Base-by-base conservation (phyloP, 2,329 filamentous ascomycete genomes). In the Ophiostoma sp. region DNA sequence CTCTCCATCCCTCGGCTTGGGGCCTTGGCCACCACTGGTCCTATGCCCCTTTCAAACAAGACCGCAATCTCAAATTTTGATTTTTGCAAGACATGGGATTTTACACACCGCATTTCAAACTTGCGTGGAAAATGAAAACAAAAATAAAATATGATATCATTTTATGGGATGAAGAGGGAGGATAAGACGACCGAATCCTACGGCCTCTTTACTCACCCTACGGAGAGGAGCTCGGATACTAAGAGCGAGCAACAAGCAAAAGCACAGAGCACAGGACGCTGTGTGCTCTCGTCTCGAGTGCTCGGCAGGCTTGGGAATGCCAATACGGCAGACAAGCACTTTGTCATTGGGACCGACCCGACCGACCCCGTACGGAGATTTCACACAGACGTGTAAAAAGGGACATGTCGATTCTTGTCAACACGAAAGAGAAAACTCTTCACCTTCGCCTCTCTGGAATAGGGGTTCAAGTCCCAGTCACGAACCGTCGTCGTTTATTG, bases 251-350 rank as follows among this genome's bases (percentile, higher is more conserved):
- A 7, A 52, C 19, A 4, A 52, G n/a, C 19, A 4, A 28, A 66
- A 68, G 63, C 63, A 68, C 63, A 42, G 63, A 22, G 39, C 63
- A 68, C 63, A 68, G 7, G 25, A 25, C 63, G 45, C 63, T 9
- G 39, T 42, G 63, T 68, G 63, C 63, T 17, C 59, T 12, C 17
- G 11, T 45, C 19, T 1, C 19, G 4, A 5, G 22, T 48, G 15
- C 59, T 31, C 63, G 57, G 31, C 52, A 57, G 42, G 19, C 42
- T 48, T 48, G 42, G 55, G 12, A 59, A 33, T 59, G 28, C 55
- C 55, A 59, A 59, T 33, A 55, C 50, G 50, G 22, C 22, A 25
- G 11, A 11, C 2, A 55, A 55, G 50, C 50, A 12, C 50, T 5
- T 12, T 55, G 22, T 55, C 8, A 22, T 55, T 55, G 11, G 22